These are phyloP conservation scores for Stagonosporopsis rhizophila DNA, from an alignment of 2,329 filamentous ascomycete genomes.

Conservation along the genomic window DNA sequence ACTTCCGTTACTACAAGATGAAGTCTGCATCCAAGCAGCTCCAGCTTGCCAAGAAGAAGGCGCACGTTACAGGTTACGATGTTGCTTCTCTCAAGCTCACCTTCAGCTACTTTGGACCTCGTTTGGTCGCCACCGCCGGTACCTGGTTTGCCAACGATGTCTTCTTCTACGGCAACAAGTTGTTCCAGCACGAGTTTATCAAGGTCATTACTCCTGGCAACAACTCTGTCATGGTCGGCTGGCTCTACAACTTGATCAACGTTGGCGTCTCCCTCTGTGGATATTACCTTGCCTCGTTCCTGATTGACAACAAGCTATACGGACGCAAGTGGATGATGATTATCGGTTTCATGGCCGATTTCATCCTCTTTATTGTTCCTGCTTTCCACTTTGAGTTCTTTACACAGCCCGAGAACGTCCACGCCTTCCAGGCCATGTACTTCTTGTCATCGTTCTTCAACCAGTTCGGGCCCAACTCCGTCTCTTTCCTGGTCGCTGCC, in stretches of 20 bases:
- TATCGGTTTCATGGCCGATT: slow-evolving; percentile 89
- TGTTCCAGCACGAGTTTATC: slow-evolving; percentile 94
- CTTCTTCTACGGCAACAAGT: slow-evolving; percentile 99
- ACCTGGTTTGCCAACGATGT: slow-evolving; percentile 97
- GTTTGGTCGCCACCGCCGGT: slow-evolving; percentile 83
- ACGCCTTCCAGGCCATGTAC: slow-evolving; percentile 97
- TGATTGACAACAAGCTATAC: slow-evolving; percentile 96
- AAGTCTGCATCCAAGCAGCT: slow-evolving; percentile 84
- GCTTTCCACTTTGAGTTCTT: slow-evolving; percentile 90
- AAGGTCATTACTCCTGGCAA: slow-evolving; percentile 74
- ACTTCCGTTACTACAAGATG: slow-evolving; percentile 97
- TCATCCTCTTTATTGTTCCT: slow-evolving; percentile 90
- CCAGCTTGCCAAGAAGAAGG: slow-evolving; percentile 81
- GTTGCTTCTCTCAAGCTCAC: slow-evolving; percentile 80
- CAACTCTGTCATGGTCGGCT: slow-evolving; percentile 79
- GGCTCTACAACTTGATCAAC: slow-evolving; percentile 94
- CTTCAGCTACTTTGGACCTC: slow-evolving; percentile 82
- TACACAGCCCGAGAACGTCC: slow-evolving; percentile 72
- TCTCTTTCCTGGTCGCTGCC: slow-evolving; percentile 94
- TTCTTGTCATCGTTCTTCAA: slow-evolving; percentile 98
- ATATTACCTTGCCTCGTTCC: slow-evolving; percentile 87
- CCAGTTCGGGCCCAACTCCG: slow-evolving; percentile 95
- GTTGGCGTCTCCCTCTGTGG: slow-evolving; percentile 83
- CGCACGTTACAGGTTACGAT: slow-evolving; percentile 90
- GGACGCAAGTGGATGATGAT: slow-evolving; percentile 97